phyloP scores from a whole-genome alignment of 2,329 filamentous ascomycete species.

The Fusarium begoniae region DNA sequence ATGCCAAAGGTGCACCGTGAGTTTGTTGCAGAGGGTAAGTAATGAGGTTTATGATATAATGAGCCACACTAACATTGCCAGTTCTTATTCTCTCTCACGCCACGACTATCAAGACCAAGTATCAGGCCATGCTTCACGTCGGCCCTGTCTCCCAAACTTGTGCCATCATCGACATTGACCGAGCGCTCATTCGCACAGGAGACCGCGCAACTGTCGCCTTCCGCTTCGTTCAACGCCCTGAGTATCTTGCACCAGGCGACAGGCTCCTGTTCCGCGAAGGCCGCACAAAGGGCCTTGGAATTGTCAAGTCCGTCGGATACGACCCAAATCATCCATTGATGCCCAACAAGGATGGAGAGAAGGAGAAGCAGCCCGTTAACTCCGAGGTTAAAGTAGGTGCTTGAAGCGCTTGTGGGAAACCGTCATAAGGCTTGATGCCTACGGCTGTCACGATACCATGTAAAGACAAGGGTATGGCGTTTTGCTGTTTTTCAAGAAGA shows the following conservation, averaged over 20 bases:
- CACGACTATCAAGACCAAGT: conserved; percentile 95
- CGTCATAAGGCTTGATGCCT: background rate
- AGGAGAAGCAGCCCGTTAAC: conserved; percentile 30
- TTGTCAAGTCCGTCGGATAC: conserved; percentile 92
- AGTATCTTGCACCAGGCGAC: conserved; percentile 90
- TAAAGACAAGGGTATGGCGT: conserved; percentile 18
- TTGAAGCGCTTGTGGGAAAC: conserved; percentile 4
- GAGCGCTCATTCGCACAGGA: conserved; percentile 93
- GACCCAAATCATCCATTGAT: conserved; percentile 67
- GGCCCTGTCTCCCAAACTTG: conserved; percentile 96
- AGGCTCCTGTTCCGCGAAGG: conserved; percentile 93
- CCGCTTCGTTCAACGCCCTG: conserved; percentile 90
- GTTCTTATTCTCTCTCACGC: conserved; percentile 95
- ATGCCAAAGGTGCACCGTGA: conserved; percentile 76
- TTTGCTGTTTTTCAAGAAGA: background rate
- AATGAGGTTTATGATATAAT: background rate
- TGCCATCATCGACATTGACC: conserved; percentile 95
- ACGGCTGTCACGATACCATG: conserved; percentile 25
- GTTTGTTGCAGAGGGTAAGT: conserved; percentile 78
- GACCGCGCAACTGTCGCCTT: conserved; percentile 96
- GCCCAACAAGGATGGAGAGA: conserved; percentile 26
- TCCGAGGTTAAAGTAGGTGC: conserved; percentile 40
- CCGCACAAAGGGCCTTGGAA: conserved; percentile 92
- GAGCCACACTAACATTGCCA: conserved; percentile 41
- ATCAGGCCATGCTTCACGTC: conserved; percentile 98